Evolutionary conservation across 169 alveolate genomes (phyloP).

Genomic region (Nephromyces sp.): DNA sequence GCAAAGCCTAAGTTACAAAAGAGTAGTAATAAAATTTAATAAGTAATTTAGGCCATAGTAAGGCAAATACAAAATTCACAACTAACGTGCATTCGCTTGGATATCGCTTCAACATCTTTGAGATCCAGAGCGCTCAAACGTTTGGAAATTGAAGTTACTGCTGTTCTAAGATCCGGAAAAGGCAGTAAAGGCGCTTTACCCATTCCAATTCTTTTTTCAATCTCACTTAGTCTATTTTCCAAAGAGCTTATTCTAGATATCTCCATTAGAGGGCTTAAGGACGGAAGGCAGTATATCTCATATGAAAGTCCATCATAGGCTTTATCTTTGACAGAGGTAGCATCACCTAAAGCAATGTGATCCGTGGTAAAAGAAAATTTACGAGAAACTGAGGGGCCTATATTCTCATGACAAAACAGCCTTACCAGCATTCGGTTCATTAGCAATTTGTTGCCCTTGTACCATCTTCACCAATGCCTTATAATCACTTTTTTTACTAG

Average conservation of each 20-base stretch:
- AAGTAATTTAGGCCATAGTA: neutral
- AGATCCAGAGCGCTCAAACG: conserved; percentile 13
- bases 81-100: conserved; percentile 24
- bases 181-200: conserved; percentile 23
- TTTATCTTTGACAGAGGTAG: too few species aligned
- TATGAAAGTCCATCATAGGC: too few species aligned
- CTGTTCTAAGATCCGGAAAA: conserved; percentile 19
- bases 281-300: conserved; percentile 33
- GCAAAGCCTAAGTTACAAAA: neutral
- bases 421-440: too few species aligned
- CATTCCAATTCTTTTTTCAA: conserved; percentile 22
- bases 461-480: too few species aligned
- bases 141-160: conserved; percentile 9
- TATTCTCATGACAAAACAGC: too few species aligned
- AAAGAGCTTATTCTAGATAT: conserved; percentile 16
- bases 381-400: too few species aligned
- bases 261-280: conserved; percentile 21
- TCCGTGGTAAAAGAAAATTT: too few species aligned
- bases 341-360: too few species aligned
- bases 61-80: neutral
- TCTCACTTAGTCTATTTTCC: conserved; percentile 27
- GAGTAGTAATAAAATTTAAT: neutral
- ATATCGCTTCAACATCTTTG: conserved; percentile 17
- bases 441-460: too few species aligned
- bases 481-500: too few species aligned